A percentile compares a stretch with the other conserved stretches of the same genome.
These are phyloP conservation scores for Coriolopsis trogii DNA, from an alignment of 1,284 basidiomycete species.

Conservation along the genomic window DNA sequence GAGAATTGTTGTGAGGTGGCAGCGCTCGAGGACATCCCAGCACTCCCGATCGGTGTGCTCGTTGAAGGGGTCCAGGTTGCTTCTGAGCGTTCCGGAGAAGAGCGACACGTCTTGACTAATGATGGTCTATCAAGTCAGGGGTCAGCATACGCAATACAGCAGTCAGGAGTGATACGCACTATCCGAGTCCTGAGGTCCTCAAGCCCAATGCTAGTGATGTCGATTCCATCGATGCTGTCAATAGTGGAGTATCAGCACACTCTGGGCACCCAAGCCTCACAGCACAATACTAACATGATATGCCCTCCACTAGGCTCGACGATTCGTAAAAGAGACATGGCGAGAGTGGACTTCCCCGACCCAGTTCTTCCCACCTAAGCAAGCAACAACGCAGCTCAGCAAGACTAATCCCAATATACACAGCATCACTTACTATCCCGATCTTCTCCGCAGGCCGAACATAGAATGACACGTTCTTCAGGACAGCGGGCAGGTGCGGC, in stretches of 20 bases:
- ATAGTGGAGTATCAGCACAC: constrained; percentile 5
- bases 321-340: constrained; percentile 78
- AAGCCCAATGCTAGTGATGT: constrained; percentile 82
- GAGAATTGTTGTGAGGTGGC: constrained; percentile 56
- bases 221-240: constrained; percentile 76
- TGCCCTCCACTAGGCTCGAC: constrained; percentile 74
- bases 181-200: constrained; percentile 73
- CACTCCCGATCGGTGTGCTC: constrained; percentile 67
- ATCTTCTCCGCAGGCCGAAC: constrained; percentile 79
- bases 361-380: constrained; percentile 69
- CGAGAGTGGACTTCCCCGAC: constrained; percentile 75
- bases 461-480: constrained; percentile 71
- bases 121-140: constrained; percentile 55
- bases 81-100: constrained; percentile 83
- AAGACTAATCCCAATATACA: not conserved
- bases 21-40: constrained; percentile 64
- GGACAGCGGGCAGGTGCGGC: constrained; percentile 71
- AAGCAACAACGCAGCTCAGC: not conserved
- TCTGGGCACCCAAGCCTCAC: not conserved
- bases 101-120: constrained; percentile 85
- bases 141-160: not conserved
- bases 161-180: constrained; percentile 38
- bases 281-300: constrained; percentile 56
- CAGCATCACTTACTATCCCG: constrained; percentile 50
- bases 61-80: constrained; percentile 76